These are phyloP conservation scores for Thymus quinquecostatus DNA, from an alignment of 257 asterid genomes.

Conservation along the genomic window DNA sequence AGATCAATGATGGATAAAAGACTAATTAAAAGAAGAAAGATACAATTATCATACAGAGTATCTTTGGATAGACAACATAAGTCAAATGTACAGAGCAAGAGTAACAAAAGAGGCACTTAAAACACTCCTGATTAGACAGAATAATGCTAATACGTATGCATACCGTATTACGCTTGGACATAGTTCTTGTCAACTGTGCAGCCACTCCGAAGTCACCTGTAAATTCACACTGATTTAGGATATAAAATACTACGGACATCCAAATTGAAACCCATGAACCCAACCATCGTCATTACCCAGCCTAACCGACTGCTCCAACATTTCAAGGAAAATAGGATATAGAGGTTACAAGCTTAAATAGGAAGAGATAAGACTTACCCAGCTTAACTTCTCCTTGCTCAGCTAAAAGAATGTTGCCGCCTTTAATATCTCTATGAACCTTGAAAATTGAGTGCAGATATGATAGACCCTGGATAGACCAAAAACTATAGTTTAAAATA, in stretches of 20 bases:
- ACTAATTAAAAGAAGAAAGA: neutral
- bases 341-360: constrained; percentile 15
- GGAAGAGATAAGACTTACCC: constrained; percentile 61
- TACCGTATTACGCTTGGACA: constrained; percentile 99
- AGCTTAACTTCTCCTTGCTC: constrained; percentile 98
- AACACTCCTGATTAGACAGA: constrained; percentile 21
- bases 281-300: constrained; percentile 16
- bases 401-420: constrained; percentile 92
- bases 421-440: constrained; percentile 99
- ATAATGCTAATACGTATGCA: constrained; percentile 19
- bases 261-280: constrained; percentile 21
- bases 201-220: constrained; percentile 99
- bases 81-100: constrained; percentile 16
- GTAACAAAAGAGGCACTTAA: constrained; percentile 5
- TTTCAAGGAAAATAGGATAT: constrained; percentile 17
- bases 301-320: constrained; percentile 26
- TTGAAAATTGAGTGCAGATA: constrained; percentile 97
- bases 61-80: neutral
- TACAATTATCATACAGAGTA: constrained; percentile 9
- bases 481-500: constrained; percentile 18
- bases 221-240: constrained; percentile 28
- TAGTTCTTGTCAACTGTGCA: constrained; percentile 97
- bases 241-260: constrained; percentile 20
- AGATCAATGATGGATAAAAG: constrained; percentile 22
- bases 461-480: constrained; percentile 76